Base-by-base conservation (phyloP, 305 asterid genomes). In the Solanum hybrid region DNA sequence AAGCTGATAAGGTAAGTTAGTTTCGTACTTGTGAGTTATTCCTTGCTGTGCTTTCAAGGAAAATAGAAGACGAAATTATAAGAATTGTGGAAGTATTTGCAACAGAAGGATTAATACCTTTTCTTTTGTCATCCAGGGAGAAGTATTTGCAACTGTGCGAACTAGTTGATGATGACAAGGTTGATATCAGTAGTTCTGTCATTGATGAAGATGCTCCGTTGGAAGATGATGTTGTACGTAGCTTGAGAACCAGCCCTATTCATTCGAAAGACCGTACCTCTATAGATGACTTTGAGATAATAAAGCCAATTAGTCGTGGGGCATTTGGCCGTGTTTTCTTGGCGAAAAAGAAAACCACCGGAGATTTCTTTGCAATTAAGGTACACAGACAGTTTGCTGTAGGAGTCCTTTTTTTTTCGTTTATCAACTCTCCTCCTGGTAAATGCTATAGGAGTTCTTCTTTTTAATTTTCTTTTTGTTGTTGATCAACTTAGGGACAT, bases 241-340 rank as follows among this genome's bases (percentile, higher is more conserved):
- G 99, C 94, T 94, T 98, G 90, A 93, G 99, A 91, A 97, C 97
- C 89, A 98, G 99, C 93, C 99, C 99, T 6, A 90, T 95, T 61
- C 99, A 98, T 96, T 91, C 98, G 88, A 98, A 94, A 93, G 99
- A 97, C 89, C 99, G 99, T 68, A 98, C 99, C 88, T 94, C 99
- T 20, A 98, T 98, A 89, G 99, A 98, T 92, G 98, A 97, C 95
- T 98, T 98, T 89, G 99, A 97, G 96, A 98, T 98, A 90, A 97
- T 98, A 90, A 97, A 96, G 94, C 99, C 99, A 88, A 98, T 98
- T 89, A 98, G 99, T 90, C 99, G 99, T 89, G 99, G 99, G 81
- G 99, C 99, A 91, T 98, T 98, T 92, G 99, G 99, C 88, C 96
- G 99, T 88, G 99, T 98, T 89, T 98, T 98, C 92, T 92, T 98